phyloP scores from a whole-genome alignment of 2,329 filamentous ascomycete species.

The Macrophomina phaseolina region DNA sequence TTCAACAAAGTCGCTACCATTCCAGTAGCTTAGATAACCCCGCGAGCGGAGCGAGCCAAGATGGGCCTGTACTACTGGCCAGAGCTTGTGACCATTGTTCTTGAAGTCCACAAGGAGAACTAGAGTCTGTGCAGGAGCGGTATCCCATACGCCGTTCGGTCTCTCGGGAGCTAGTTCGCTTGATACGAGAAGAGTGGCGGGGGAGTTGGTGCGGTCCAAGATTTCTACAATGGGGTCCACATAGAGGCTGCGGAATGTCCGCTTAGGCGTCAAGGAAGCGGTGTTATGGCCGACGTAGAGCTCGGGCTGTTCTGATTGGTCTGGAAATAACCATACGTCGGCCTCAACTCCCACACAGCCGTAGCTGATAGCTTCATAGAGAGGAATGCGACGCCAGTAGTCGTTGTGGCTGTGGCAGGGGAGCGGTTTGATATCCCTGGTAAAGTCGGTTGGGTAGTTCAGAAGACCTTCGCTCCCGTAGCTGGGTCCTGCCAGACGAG shows the following conservation, averaged over 20 bases:
- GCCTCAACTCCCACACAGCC: conserved; percentile 64
- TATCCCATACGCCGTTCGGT: conserved; percentile 58
- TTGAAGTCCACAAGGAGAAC: conserved; percentile 61
- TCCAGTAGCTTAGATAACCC: conserved; percentile 58
- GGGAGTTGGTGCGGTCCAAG: conserved; percentile 56
- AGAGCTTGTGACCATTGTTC: conserved; percentile 44
- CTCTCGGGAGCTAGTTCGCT: conserved; percentile 30
- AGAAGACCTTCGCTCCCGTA: conserved; percentile 41
- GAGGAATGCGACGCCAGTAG: conserved; percentile 61
- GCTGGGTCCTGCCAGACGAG: conserved; percentile 50
- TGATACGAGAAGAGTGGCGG: conserved; percentile 27
- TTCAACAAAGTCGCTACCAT: conserved; percentile 48
- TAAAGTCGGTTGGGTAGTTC: conserved; percentile 53
- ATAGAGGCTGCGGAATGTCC: conserved; percentile 59
- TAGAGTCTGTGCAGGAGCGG: conserved; percentile 54
- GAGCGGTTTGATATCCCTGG: conserved; percentile 56
- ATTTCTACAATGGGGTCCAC: conserved; percentile 58
- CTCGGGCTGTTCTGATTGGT: conserved; percentile 47
- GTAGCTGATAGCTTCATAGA: conserved; percentile 60
- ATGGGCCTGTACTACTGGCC: conserved; percentile 47
- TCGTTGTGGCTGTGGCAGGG: conserved; percentile 65
- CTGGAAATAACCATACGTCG: conserved; percentile 60
- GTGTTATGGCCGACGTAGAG: conserved; percentile 62
- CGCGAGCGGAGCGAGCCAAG: conserved; percentile 55
- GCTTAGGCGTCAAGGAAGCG: conserved; percentile 51